Evolutionary conservation across 1,139 yeast genomes (phyloP), one percentile per base, ranked within the genome.

Genomic region (Pneumocystis wakefieldiae): DNA sequence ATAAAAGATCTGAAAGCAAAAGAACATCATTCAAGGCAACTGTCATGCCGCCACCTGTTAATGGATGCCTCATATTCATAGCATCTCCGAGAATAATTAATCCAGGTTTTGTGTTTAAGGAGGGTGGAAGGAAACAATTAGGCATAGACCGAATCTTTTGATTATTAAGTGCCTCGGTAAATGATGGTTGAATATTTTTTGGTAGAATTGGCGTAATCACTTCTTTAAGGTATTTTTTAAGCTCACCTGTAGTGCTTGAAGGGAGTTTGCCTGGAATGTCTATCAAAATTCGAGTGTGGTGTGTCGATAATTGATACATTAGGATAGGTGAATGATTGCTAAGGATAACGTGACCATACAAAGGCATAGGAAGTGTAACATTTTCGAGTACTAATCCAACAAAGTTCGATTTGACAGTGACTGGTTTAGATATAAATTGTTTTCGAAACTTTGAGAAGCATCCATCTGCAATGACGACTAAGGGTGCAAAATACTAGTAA

Each of bases 31-130:
- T 87, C 67, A 94, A 78, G 0, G 97, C 97, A 59, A 92, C 98
- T 12, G 97, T 91, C 99, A 92, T 92, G 66, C 99, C 99, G 66
- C 98, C 98, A 60, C 99, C 99, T 1, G 98, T 92, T 67, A 92
- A 80, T 24, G 99, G 99, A 74, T 92, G 99, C 73, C 99, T 82
- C 97, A 92, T 92, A 74, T 92, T 92, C 71, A 91, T 80, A 1
- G 98, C 89, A 73, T 92, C 99, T 57, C 99, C 99, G 60, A 92
- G 73, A 69, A 92, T 80, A 59, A 92, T 78, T 63, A 90, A 76
- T n/a, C 99, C 99, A 17, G 83, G 83, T 61, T 82, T 79, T 24
- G 78, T 78, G 69, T 82, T 83, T 62, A 80, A 78, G 66, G 81
- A 78, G 0, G 97, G 97, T 8, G 95, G 83, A 65, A 92, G 78